Evolutionary conservation across 345 rosid species (phyloP), one percentile per base, ranked within the genome.

Genomic region (Gossypium mustelinum): DNA sequence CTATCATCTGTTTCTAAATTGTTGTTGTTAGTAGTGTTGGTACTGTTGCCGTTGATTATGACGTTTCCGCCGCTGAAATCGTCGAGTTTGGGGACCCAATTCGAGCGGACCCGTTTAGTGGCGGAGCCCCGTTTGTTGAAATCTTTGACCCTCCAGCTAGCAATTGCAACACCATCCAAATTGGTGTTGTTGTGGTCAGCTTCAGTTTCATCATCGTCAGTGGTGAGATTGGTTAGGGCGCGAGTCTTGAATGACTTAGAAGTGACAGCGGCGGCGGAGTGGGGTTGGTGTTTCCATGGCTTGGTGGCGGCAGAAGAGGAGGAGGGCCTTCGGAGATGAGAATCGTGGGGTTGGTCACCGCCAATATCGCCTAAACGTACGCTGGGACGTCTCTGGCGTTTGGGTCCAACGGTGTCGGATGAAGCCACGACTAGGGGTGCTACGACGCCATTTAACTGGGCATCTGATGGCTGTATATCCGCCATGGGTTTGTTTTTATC

Each of bases 361-460:
- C 97, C 98, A 71, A 93, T 90, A 16, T 93, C 98, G 11, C 98
- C 98, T 59, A 93, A 80, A 58, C 98, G 85, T 29, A 93, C 98
- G 74, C 98, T 93, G 25, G 98, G 98, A 67, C 98, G 82, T 68
- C 98, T 78, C 82, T 87, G 86, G 29, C 98, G 89, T 81, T 93
- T 93, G 47, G 94, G 75, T 7, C 25, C 59, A 47, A 89, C 85
- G 25, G 85, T 76, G 34, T 87, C 90, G 1, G 87, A 82, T 13
- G 94, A 75, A 11, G 87, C 78, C 0, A 83, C 79, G 2, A 62
- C 50, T 14, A 74, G 63, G 9, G 81, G 81, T 8, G 75, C 84
- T 52, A 73, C 82, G 24, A 76, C 86, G 75, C 89, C 90, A 85
- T 92, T 87, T 3, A 80, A 52, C 63, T 73, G 91, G 54, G 60